phyloP scores from a whole-genome alignment of 345 rosid species.

The Populus euphratica region DNA sequence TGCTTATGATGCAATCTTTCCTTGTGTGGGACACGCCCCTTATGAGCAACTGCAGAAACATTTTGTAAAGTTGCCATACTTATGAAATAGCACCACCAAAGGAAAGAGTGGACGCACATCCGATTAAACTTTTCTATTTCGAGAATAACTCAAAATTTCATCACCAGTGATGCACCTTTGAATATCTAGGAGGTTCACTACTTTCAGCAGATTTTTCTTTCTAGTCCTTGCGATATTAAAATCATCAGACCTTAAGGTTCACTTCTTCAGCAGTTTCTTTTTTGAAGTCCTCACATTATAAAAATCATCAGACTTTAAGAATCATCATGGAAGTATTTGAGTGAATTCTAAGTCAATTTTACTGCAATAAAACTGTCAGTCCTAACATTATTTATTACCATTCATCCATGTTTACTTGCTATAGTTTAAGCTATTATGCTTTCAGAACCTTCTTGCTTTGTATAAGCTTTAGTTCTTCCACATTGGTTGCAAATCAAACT shows the following conservation, averaged over 20 bases:
- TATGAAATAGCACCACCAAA: background rate
- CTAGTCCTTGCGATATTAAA: too few relatives aligned
- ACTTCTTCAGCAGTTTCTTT: background rate
- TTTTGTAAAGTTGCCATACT: background rate
- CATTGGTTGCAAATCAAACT: background rate
- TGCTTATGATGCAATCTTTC: background rate
- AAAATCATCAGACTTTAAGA: background rate
- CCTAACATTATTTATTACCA: too few relatives aligned
- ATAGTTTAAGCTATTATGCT: too few relatives aligned
- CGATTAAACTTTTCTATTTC: background rate
- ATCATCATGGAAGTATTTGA: background rate
- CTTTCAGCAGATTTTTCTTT: too few relatives aligned
- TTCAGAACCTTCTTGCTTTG: too few relatives aligned
- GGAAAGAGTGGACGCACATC: background rate
- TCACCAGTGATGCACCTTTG: too few relatives aligned
- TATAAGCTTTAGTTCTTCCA: too few relatives aligned
- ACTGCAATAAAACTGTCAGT: background rate
- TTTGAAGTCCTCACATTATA: background rate
- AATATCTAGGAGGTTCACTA: too few relatives aligned
- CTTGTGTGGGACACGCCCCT: background rate
- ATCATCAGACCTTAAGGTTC: too few relatives aligned
- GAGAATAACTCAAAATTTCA: too few relatives aligned
- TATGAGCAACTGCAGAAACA: background rate
- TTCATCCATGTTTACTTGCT: too few relatives aligned
- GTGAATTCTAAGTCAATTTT: background rate